These are phyloP conservation scores for Tephrocybe sp. DNA, from an alignment of 768 basidiomycete genomes.

Conservation along the genomic window DNA sequence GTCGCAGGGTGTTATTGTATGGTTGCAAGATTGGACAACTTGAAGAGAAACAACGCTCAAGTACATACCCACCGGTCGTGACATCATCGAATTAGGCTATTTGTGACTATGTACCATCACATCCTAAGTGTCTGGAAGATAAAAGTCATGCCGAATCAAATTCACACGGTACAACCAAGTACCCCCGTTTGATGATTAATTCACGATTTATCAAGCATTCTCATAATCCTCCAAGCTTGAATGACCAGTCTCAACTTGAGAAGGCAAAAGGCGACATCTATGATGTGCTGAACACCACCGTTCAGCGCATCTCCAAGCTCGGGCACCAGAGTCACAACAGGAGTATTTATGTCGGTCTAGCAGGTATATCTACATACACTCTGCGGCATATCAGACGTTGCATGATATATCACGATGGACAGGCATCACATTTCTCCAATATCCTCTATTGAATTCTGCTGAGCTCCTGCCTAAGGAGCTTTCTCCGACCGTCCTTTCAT, in stretches of 20 bases:
- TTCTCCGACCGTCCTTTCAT: background rate
- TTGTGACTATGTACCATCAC: too few relatives aligned
- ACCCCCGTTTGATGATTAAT: too few relatives aligned
- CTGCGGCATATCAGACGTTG: background rate
- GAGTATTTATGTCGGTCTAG: constrained; percentile 13
- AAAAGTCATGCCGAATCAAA: too few relatives aligned
- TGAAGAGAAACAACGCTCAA: too few relatives aligned
- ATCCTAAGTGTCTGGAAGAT: too few relatives aligned
- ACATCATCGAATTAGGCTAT: too few relatives aligned
- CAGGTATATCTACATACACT: constrained; percentile 7
- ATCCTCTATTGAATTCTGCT: constrained; percentile 5
- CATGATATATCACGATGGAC: background rate
- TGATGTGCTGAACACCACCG: background rate
- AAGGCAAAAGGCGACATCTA: constrained; percentile 9
- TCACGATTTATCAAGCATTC: constrained; percentile 16
- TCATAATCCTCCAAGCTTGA: constrained; percentile 6
- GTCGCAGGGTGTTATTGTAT: too few relatives aligned
- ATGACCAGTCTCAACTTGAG: constrained; percentile 3
- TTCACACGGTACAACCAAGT: too few relatives aligned
- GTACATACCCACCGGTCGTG: too few relatives aligned
- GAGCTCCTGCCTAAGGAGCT: background rate
- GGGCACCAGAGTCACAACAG: background rate
- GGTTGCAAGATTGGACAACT: too few relatives aligned
- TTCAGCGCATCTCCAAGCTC: constrained; percentile 2
- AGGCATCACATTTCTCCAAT: constrained; percentile 8